Conservation (phyloP, 2,329 filamentous ascomycete genomes). For the Fusarium mexicanum region DNA sequence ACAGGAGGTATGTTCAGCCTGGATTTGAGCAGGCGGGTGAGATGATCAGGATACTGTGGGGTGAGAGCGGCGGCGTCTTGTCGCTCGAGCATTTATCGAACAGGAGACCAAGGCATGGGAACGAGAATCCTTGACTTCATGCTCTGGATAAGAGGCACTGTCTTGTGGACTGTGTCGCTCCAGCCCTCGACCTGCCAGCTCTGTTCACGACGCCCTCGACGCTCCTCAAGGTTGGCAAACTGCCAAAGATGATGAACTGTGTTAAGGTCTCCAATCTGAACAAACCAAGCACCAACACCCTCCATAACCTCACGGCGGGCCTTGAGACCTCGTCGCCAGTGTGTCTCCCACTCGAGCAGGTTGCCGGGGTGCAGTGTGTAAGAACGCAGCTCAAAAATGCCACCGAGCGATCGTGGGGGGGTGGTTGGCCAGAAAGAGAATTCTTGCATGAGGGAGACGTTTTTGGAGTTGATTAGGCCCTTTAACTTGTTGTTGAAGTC, state of each 20-base stretch:
- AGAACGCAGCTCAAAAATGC: slow-evolving; percentile 93
- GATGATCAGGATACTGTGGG: not conserved
- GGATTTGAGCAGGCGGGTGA: not conserved
- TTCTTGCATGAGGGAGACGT: slow-evolving; percentile 96
- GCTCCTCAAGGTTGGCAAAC: slow-evolving; percentile 95
- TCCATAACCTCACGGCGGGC: slow-evolving; percentile 98
- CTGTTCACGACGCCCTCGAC: slow-evolving; percentile 88
- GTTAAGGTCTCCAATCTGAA: slow-evolving; percentile 97
- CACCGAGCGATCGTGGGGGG: slow-evolving; percentile 86
- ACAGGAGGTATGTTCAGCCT: slow-evolving; percentile 6
- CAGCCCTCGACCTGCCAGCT: slow-evolving; percentile 96
- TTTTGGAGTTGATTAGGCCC: slow-evolving; percentile 83
- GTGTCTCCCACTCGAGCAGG: slow-evolving; percentile 97
- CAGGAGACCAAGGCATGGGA: slow-evolving; percentile 96
- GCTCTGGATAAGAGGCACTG: slow-evolving; percentile 92
- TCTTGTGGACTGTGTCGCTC: slow-evolving; percentile 98
- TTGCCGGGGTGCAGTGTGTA: slow-evolving; percentile 97
- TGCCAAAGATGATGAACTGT: slow-evolving; percentile 99
- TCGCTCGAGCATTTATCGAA: slow-evolving; percentile 65
- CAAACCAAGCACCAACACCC: slow-evolving; percentile 97
- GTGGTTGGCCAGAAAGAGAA: slow-evolving; percentile 99
- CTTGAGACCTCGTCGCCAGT: slow-evolving; percentile 92
- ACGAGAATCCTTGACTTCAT: slow-evolving; percentile 97
- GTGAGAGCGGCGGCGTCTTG: not conserved
- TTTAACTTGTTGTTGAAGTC: slow-evolving; percentile 88